These are phyloP conservation scores for Yarrowia sp. DNA, from an alignment of 805 yeast genomes.

Conservation along the genomic window DNA sequence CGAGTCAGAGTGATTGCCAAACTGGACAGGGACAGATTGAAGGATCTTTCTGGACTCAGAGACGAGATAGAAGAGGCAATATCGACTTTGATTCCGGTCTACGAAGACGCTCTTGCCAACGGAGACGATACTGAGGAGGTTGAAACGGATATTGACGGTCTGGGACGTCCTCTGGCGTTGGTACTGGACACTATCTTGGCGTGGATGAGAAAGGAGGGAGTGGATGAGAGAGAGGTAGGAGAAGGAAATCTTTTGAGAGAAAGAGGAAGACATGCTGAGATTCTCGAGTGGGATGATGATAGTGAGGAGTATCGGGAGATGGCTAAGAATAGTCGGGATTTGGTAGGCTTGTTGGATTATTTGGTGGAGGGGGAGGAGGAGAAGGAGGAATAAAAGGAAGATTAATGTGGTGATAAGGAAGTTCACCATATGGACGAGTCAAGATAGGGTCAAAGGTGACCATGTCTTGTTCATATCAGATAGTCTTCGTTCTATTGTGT, in stretches of 20 bases:
- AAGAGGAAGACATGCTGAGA: no score
- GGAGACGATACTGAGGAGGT: background rate
- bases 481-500: no score
- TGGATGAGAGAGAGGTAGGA: no score
- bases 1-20: constrained; percentile 11
- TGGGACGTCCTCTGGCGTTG: background rate
- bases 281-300: background rate
- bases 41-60: background rate
- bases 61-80: background rate
- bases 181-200: constrained; percentile 18
- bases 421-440: no score
- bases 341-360: constrained; percentile 3
- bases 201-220: constrained; percentile 12
- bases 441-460: no score
- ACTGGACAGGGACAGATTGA: background rate
- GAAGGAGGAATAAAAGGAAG: no score
- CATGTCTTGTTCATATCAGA: no score
- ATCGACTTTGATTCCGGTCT: background rate
- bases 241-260: no score
- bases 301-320: background rate
- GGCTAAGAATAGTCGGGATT: background rate
- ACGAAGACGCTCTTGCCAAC: background rate
- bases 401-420: no score
- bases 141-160: background rate
- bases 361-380: background rate